Evolutionary conservation across 257 asterid species (phyloP).

Genomic region (Coffea canephora): DNA sequence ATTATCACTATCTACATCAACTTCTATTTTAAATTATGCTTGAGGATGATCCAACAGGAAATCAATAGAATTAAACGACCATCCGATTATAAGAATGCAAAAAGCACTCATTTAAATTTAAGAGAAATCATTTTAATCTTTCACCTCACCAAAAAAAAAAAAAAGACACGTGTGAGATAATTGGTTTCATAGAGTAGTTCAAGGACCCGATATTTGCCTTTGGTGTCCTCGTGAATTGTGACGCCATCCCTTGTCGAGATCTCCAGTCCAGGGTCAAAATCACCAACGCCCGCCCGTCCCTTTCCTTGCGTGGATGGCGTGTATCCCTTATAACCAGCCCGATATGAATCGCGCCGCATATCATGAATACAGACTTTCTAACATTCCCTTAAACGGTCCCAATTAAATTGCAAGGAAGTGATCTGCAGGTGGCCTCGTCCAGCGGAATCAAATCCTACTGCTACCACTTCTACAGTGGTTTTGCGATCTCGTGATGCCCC

Average conservation of each 20-base stretch:
- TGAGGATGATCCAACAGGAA: too few species aligned
- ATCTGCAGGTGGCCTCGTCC: neutral
- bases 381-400: neutral
- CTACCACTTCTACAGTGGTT: neutral
- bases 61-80: too few species aligned
- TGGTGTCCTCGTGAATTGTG: neutral
- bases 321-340: neutral
- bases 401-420: neutral
- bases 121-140: too few species aligned
- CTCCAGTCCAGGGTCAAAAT: neutral
- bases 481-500: neutral
- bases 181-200: too few species aligned
- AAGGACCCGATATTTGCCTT: neutral
- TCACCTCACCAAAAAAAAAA: too few species aligned
- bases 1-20: too few species aligned
- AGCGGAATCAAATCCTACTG: neutral
- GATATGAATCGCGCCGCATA: neutral
- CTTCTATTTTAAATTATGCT: too few species aligned
- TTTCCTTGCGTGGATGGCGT: slow-evolving; percentile 18
- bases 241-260: neutral
- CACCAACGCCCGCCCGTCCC: neutral
- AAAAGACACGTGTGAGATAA: too few species aligned
- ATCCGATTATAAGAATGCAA: too few species aligned
- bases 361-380: neutral
- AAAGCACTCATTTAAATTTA: too few species aligned